A percentile compares a stretch with the other conserved stretches of the same genome.
Evolutionary conservation across 495 filamentous ascomycete genomes (phyloP).

Genomic region (Ascodesmis nigricans): DNA sequence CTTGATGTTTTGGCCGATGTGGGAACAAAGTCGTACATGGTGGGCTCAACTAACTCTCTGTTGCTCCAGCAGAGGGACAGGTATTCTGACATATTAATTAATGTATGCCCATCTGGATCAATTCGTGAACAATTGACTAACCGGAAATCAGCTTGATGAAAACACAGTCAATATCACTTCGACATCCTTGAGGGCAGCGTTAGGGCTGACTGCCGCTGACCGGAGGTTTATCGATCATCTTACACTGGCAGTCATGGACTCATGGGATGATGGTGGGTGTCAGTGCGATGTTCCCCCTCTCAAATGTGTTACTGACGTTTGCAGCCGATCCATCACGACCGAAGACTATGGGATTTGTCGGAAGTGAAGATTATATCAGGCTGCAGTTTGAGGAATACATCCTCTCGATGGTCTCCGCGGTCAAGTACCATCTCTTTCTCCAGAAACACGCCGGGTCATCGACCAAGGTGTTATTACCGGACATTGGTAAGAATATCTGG

Average conservation of each 20-base stretch:
- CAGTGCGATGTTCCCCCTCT: not conserved
- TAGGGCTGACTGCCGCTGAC: conserved; percentile 68
- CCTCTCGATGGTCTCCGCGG: conserved; percentile 62
- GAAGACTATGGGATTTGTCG: conserved; percentile 83
- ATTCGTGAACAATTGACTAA: conserved; percentile 1
- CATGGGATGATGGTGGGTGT: conserved; percentile 55
- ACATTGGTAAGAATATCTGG: conserved; percentile 25
- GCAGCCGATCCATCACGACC: conserved; percentile 56
- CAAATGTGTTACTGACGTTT: conserved; percentile 1
- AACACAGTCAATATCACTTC: conserved; percentile 65
- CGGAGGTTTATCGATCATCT: conserved; percentile 92
- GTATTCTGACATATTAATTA: conserved; percentile 95
- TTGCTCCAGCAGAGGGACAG: conserved; percentile 83
- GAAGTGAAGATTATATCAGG: conserved; percentile 93
- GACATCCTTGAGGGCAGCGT: conserved; percentile 47
- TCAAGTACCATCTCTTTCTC: conserved; percentile 74
- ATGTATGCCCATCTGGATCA: conserved; percentile 29
- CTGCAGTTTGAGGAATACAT: conserved; percentile 97
- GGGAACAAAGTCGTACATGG: conserved; percentile 90
- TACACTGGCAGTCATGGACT: conserved; percentile 79
- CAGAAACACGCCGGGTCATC: conserved; percentile 33
- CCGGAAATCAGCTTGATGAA: conserved; percentile 52
- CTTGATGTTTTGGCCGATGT: conserved; percentile 83
- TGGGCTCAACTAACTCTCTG: conserved; percentile 88
- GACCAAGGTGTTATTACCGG: conserved; percentile 34